Evolutionary conservation across 2,329 filamentous ascomycete genomes (phyloP).

Genomic region (Ascochyta rabiei): DNA sequence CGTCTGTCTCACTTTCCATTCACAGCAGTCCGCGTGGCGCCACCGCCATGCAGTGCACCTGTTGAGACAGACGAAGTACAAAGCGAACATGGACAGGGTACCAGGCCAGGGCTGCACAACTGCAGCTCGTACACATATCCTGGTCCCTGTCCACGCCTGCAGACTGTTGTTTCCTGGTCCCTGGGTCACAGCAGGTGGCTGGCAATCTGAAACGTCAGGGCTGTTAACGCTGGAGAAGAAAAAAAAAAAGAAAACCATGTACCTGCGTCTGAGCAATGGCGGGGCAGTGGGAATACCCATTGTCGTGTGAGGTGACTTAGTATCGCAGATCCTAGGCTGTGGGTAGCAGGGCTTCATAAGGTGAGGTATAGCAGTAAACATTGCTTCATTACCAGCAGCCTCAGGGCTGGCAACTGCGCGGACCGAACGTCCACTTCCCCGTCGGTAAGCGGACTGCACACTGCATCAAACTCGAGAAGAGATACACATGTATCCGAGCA

Average conservation of each 20-base stretch:
- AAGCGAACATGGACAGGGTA: not conserved
- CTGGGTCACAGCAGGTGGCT: conserved; percentile 10
- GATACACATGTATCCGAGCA: not conserved
- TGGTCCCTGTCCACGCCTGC: not conserved
- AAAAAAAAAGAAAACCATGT: conserved; percentile 1
- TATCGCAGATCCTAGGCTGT: not conserved
- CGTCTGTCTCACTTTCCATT: not conserved
- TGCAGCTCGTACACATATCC: not conserved
- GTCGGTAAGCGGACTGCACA: not conserved
- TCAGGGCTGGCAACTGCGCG: not conserved
- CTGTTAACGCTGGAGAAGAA: not conserved
- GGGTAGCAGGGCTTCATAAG: not conserved
- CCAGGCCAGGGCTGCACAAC: no score
- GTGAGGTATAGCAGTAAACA: not conserved
- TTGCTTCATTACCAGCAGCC: not conserved
- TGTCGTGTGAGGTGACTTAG: not conserved
- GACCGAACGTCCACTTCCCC: not conserved
- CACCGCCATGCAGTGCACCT: conserved; percentile 5
- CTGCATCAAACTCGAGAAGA: not conserved
- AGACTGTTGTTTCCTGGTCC: conserved; percentile 6
- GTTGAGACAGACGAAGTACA: conserved; percentile 2
- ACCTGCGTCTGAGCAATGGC: not conserved
- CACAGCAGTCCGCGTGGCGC: conserved; percentile 1
- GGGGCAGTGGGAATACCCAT: not conserved
- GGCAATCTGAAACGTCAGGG: conserved; percentile 3